Evolutionary conservation across 306 rosid genomes (phyloP).

Genomic region (Chamaecrista fasciculata): DNA sequence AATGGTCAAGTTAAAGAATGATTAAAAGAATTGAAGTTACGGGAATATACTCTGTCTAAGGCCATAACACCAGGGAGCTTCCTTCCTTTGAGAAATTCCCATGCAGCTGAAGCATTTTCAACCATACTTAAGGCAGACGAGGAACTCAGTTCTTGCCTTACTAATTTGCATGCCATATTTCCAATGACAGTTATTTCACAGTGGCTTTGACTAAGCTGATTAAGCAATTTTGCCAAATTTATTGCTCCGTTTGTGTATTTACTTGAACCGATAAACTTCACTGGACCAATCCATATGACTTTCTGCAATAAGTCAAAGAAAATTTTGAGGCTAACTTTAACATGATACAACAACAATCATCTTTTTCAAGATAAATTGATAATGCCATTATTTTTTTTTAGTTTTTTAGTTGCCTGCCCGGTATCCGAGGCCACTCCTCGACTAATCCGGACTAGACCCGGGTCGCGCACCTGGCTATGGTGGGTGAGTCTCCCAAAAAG

Average conservation of each 20-base stretch:
- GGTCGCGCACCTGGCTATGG: too few species aligned
- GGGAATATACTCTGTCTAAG: constrained; percentile 63
- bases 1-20: constrained; percentile 8
- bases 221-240: constrained; percentile 61
- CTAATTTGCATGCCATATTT: constrained; percentile 51
- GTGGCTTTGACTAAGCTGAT: constrained; percentile 44
- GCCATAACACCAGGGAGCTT: constrained; percentile 83
- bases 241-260: constrained; percentile 48
- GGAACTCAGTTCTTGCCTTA: constrained; percentile 50
- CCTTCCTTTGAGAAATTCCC: constrained; percentile 92
- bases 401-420: too few species aligned
- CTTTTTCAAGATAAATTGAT: constrained; percentile 10
- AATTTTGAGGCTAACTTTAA: constrained; percentile 14
- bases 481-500: too few species aligned
- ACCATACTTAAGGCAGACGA: constrained; percentile 42
- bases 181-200: constrained; percentile 74
- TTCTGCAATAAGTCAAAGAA: constrained; percentile 50
- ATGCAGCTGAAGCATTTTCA: constrained; percentile 74
- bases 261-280: constrained; percentile 50
- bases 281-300: constrained; percentile 79
- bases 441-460: too few species aligned
- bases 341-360: not conserved
- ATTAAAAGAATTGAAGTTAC: constrained; percentile 15
- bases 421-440: too few species aligned
- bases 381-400: too few species aligned